Conservation (phyloP, 1,284 basidiomycete species). For the Hortiboletus rubellus region DNA sequence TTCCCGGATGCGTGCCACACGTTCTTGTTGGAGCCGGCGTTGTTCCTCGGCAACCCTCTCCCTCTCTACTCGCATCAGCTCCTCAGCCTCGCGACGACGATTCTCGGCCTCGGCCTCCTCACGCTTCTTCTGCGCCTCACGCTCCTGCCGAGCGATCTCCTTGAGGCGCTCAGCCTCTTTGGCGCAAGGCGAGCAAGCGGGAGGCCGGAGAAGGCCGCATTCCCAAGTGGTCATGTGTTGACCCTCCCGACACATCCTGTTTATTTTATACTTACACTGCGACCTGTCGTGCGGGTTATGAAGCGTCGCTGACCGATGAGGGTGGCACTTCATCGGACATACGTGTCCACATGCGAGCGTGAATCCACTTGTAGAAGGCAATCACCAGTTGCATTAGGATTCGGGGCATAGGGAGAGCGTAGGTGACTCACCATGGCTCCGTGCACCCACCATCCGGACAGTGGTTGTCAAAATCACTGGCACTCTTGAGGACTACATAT, state of each 20-base stretch:
- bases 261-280: conserved; percentile 25
- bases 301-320: neutral
- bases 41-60: neutral
- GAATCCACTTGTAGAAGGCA: conserved; percentile 2
- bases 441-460: conserved; percentile 63
- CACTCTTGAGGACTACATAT: conserved; percentile 35
- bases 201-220: conserved; percentile 10
- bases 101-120: conserved; percentile 8
- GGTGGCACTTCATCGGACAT: conserved; percentile 57
- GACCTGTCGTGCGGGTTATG: conserved; percentile 37
- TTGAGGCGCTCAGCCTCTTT: conserved; percentile 4
- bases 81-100: neutral
- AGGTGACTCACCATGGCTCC: conserved; percentile 48
- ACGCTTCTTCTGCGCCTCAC: neutral
- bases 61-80: neutral
- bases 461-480: conserved; percentile 51
- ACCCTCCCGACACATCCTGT: neutral
- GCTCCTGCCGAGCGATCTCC: neutral
- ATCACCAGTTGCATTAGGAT: neutral
- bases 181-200: conserved; percentile 3
- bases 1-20: neutral
- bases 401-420: neutral
- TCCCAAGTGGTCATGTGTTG: conserved; percentile 14
- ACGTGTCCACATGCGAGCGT: conserved; percentile 43
- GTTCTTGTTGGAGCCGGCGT: neutral